Conservation (phyloP, 441 rosid genomes). For the Gossypium schwendimanii region DNA sequence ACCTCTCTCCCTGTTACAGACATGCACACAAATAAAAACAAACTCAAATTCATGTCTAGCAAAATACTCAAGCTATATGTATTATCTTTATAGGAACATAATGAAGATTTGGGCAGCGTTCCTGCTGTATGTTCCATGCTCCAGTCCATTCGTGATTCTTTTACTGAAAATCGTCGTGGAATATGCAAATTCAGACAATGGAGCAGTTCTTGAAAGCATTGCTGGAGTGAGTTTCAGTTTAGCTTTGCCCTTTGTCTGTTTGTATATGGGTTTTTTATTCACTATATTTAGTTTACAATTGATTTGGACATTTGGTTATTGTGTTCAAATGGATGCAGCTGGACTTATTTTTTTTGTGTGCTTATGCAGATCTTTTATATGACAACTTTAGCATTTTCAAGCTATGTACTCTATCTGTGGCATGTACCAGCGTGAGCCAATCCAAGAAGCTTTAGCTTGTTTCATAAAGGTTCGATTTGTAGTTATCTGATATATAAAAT, state of each 20-base stretch:
- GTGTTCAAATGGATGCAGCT: background rate
- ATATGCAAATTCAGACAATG: slow-evolving; percentile 79
- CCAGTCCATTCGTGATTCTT: slow-evolving; percentile 70
- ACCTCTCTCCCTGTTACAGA: background rate
- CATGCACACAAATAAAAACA: background rate
- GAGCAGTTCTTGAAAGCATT: slow-evolving; percentile 40
- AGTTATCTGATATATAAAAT: background rate
- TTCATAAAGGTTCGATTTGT: background rate
- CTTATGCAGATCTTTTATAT: background rate
- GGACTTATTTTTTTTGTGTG: background rate
- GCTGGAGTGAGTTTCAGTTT: slow-evolving; percentile 14
- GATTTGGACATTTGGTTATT: background rate
- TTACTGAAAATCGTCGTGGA: slow-evolving; percentile 68
- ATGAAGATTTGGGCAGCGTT: slow-evolving; percentile 40
- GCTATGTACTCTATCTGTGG: background rate
- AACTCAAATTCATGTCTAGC: background rate
- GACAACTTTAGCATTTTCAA: background rate
- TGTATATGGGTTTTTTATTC: background rate
- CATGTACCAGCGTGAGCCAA: background rate
- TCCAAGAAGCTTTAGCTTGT: slow-evolving; percentile 1
- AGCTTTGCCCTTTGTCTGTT: background rate
- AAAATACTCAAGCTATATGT: background rate
- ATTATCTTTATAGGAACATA: slow-evolving; percentile 43
- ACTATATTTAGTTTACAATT: background rate
- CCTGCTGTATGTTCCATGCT: slow-evolving; percentile 56